Base-by-base conservation (phyloP, 257 asterid species). In the Capsicum rhomboideum region DNA sequence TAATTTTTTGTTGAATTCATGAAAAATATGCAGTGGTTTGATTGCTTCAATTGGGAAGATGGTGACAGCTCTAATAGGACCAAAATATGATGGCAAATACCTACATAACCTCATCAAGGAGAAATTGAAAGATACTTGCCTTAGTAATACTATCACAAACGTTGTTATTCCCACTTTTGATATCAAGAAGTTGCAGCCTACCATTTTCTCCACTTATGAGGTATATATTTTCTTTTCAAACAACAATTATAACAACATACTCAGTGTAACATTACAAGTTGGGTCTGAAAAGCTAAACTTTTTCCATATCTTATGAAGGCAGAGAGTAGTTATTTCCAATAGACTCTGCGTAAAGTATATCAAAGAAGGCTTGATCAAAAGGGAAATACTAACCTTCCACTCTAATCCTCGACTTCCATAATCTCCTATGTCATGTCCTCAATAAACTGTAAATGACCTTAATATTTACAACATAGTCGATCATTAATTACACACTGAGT, bases 161-260 rank as follows among this genome's bases (percentile, higher is more conserved):
- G 85, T 90, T 80, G 91, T 89, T 23, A 87, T 90, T 82, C 95
- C 93, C 4, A 86, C 95, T 44, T 92, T 92, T 64, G 92, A 92
- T 66, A 84, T 92, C 87, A 87, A 85, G 83, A 74, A 74, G 20
- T 52, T 90, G 88, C 93, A 90, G 56, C 93, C 93, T 0, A 58
- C 78, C 6, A 72, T 91, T 78, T 91, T 91, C 89, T 87, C 95
- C 3, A 78, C 93, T 46, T 87, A 84, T 26, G 88, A 91, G 92
- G 94, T 90, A 17, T 13, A 55, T 18, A 16, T 66, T 16, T 26
- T 13, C 71, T 10, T 26, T 63, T 26, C 3, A 23, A n/a, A n/a
- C n/a, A 31, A n/a, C n/a, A n/a, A n/a, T n/a, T n/a, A n/a, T n/a
- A n/a, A n/a, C n/a, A 34, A 5, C 40, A 34, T 34, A 34, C 4